Conservation (phyloP, 2,329 filamentous ascomycete species). For the Botrytis squamosa region DNA sequence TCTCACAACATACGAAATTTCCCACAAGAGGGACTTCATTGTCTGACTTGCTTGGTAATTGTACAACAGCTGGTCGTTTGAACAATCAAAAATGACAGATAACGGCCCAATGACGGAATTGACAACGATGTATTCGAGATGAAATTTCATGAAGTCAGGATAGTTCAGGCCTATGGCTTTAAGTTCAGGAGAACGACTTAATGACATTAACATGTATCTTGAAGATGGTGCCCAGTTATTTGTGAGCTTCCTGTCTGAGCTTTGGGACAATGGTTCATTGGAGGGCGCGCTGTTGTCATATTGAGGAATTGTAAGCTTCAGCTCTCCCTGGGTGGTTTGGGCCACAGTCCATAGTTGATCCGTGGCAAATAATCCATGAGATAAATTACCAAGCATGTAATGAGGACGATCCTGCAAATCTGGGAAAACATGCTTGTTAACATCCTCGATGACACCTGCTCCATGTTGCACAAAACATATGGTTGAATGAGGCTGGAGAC, state of each 20-base stretch:
- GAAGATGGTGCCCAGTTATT: constrained; percentile 47
- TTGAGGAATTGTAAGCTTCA: constrained; percentile 40
- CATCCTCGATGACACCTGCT: constrained; percentile 76
- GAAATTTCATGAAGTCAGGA: constrained; percentile 64
- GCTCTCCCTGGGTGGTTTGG: constrained; percentile 39
- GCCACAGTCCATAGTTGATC: constrained; percentile 44
- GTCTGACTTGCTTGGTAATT: constrained; percentile 65
- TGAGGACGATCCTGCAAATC: constrained; percentile 64
- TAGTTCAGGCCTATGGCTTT: constrained; percentile 58
- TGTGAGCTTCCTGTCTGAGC: constrained; percentile 27
- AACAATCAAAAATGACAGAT: constrained; percentile 73
- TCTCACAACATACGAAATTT: constrained; percentile 71
- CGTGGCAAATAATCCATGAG: constrained; percentile 43
- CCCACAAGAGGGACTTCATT: constrained; percentile 69
- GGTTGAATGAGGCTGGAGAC: constrained; percentile 66
- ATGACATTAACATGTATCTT: constrained; percentile 60
- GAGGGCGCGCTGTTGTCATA: not conserved
- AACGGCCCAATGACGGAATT: constrained; percentile 77
- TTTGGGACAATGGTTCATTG: not conserved
- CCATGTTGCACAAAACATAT: constrained; percentile 79
- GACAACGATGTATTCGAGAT: constrained; percentile 76
- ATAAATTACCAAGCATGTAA: constrained; percentile 56
- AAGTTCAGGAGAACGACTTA: constrained; percentile 62
- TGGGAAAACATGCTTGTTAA: constrained; percentile 70
- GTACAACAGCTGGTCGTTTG: constrained; percentile 68